These are phyloP conservation scores for Colletotrichum sp. DNA, from an alignment of 2,329 filamentous ascomycete genomes.

Conservation along the genomic window DNA sequence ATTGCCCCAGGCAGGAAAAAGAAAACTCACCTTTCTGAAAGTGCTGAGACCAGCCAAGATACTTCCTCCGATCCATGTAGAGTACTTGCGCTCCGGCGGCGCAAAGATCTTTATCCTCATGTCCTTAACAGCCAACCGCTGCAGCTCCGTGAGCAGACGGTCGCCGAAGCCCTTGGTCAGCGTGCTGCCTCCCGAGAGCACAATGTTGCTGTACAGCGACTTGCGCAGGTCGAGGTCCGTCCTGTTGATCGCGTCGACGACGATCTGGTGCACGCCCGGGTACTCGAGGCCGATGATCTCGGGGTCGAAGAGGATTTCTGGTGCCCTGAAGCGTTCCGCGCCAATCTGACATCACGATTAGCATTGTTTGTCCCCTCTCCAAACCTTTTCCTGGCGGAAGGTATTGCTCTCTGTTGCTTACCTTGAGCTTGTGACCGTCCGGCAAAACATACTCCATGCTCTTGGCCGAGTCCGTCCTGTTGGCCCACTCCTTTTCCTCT, in stretches of 20 bases:
- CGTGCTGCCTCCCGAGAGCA: constrained; percentile 94
- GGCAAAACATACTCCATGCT: constrained; percentile 87
- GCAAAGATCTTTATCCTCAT: constrained; percentile 99
- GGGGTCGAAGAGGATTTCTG: constrained; percentile 96
- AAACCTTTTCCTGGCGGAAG: background rate
- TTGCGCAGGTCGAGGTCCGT: constrained; percentile 97
- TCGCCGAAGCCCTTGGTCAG: constrained; percentile 97
- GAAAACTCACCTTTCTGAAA: constrained; percentile 81
- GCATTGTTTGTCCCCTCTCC: background rate
- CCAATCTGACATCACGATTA: constrained; percentile 66
- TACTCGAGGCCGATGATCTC: constrained; percentile 98
- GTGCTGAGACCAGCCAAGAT: constrained; percentile 96
- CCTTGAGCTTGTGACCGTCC: constrained; percentile 93
- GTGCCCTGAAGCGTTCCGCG: constrained; percentile 91
- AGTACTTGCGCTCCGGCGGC: constrained; percentile 96
- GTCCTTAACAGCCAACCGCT: constrained; percentile 93
- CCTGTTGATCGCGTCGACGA: constrained; percentile 92
- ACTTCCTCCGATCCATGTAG: constrained; percentile 98
- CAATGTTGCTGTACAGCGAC: constrained; percentile 93
- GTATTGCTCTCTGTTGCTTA: constrained; percentile 34
- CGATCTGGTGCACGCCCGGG: constrained; percentile 95
- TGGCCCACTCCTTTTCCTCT: constrained; percentile 96
- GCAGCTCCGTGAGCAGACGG: constrained; percentile 87
- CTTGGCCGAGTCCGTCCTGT: constrained; percentile 74
- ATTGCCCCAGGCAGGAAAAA: background rate